phyloP scores from a whole-genome alignment of 371 early-diverging fungal species.

The Mortierella sp. region DNA sequence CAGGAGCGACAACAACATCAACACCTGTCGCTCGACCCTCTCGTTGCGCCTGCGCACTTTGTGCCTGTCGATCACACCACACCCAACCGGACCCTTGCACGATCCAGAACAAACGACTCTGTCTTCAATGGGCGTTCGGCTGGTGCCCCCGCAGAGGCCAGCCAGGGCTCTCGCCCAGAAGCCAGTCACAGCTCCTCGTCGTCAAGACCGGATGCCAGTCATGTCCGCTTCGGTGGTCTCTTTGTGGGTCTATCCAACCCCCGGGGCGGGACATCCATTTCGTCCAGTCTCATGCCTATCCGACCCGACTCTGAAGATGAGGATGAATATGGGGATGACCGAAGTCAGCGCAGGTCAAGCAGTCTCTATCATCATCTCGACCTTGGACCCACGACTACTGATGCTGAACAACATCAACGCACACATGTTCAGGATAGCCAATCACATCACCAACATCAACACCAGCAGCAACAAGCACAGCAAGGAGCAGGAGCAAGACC shows the following conservation, averaged over 20 bases:
- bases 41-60: neutral
- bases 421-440: too few species aligned
- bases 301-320: constrained; percentile 27
- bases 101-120: neutral
- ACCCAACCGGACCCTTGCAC: neutral
- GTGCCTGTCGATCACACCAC: constrained; percentile 6
- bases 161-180: constrained; percentile 7
- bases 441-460: too few species aligned
- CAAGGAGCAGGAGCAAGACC: constrained; percentile 8
- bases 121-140: constrained; percentile 2
- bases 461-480: too few species aligned
- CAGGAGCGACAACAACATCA: neutral
- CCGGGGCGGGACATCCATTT: constrained; percentile 24
- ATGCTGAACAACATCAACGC: neutral
- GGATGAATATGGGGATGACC: constrained; percentile 5
- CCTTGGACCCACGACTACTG: neutral
- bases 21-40: neutral
- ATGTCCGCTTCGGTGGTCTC: constrained; percentile 1
- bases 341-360: neutral
- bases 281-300: constrained; percentile 22
- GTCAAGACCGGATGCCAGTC: neutral
- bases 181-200: neutral
- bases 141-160: neutral
- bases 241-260: constrained; percentile 11
- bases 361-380: constrained; percentile 7